Conservation (phyloP, 176 grass and related monocot genomes). For the Microstegium vimineum region DNA sequence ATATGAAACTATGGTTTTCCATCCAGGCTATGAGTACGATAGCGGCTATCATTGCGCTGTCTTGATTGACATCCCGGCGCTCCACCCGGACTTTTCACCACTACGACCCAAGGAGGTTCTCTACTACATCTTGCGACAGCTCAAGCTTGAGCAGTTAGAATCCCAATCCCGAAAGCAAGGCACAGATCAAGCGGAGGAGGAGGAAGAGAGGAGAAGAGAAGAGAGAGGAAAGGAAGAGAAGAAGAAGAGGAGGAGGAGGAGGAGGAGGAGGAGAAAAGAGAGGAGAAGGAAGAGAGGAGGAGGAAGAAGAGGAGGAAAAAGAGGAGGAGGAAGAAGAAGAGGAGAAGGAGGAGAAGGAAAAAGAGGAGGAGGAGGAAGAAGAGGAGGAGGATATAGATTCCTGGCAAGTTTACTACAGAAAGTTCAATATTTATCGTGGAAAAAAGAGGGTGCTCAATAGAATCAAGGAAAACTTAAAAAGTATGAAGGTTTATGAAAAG, state of each 20-base stretch:
- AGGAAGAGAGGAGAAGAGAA: too few species aligned
- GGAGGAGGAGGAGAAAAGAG: too few species aligned
- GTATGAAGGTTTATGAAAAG: background rate
- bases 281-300: too few species aligned
- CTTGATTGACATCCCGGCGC: background rate
- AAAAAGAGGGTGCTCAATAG: background rate
- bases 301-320: too few species aligned
- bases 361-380: too few species aligned
- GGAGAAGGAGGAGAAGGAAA: too few species aligned
- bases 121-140: background rate
- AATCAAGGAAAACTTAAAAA: background rate
- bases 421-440: rapidly evolving
- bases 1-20: background rate
- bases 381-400: background rate
- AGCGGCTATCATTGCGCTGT: background rate
- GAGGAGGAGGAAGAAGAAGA: too few species aligned
- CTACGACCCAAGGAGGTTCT: background rate
- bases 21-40: rapidly evolving
- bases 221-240: too few species aligned
- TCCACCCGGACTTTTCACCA: background rate
- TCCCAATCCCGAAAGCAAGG: background rate
- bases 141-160: background rate
- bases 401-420: background rate
- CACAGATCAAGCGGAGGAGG: background rate
- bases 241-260: too few species aligned